Evolutionary conservation across 2,329 filamentous ascomycete species (phyloP).

Genomic region (Alternaria arborescens): DNA sequence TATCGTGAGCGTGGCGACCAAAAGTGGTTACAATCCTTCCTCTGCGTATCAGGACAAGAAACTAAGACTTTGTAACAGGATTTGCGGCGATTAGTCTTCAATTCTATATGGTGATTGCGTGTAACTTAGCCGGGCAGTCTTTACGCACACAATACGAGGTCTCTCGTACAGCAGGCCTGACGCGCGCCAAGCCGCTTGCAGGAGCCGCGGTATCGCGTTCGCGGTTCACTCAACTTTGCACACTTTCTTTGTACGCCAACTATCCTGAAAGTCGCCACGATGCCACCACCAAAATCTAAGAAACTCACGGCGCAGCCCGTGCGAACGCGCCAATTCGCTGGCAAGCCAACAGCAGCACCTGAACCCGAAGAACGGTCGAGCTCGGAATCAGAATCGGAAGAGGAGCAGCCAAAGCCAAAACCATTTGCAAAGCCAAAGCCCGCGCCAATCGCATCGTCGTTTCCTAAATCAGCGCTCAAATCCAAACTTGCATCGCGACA

Average conservation of each 20-base stretch:
- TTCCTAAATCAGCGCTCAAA: slow-evolving; percentile 55
- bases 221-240: slow-evolving; percentile 1
- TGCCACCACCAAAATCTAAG: slow-evolving; percentile 68
- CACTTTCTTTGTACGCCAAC: slow-evolving; percentile 2
- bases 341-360: slow-evolving; percentile 69
- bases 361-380: slow-evolving; percentile 50
- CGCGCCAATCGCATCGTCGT: slow-evolving; percentile 56
- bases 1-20: neutral
- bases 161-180: neutral
- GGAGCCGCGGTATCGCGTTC: slow-evolving; percentile 14
- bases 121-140: neutral
- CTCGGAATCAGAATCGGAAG: slow-evolving; percentile 60
- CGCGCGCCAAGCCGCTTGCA: slow-evolving; percentile 20
- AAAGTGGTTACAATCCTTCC: neutral
- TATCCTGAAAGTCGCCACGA: slow-evolving; percentile 8
- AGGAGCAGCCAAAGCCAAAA: slow-evolving; percentile 58
- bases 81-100: neutral
- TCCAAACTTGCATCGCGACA: slow-evolving; percentile 54
- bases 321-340: slow-evolving; percentile 82
- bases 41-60: neutral
- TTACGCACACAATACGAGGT: neutral
- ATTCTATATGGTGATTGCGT: neutral
- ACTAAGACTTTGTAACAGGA: neutral
- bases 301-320: slow-evolving; percentile 94
- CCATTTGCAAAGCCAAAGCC: slow-evolving; percentile 47